Conservation (phyloP, 352 stramenopile genomes). For the Thraustochytrium sp. region DNA sequence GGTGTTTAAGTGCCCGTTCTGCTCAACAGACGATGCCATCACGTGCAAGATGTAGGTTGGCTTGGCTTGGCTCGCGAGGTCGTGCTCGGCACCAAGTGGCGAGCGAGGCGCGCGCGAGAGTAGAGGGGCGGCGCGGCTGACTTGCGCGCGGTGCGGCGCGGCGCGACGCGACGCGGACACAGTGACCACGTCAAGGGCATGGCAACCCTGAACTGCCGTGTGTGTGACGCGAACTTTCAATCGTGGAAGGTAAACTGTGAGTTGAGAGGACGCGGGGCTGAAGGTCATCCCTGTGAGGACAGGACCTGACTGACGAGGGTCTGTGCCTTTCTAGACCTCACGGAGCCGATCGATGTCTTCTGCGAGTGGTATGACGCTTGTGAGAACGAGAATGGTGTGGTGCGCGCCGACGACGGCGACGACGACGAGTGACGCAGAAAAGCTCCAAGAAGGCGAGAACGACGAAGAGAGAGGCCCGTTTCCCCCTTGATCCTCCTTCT, state of each 20-base stretch:
- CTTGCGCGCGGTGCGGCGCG: too few relatives aligned
- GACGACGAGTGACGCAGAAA: slow-evolving; percentile 9
- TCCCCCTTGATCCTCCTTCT: not conserved
- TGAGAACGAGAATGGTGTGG: slow-evolving; percentile 15
- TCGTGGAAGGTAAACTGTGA: slow-evolving; percentile 73
- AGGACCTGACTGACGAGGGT: not conserved
- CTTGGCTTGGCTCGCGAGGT: too few relatives aligned
- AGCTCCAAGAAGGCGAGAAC: too few relatives aligned
- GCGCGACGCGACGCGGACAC: too few relatives aligned
- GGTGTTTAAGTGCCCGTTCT: slow-evolving; percentile 82
- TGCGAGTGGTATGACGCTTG: slow-evolving; percentile 82
- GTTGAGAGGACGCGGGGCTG: slow-evolving; percentile 43
- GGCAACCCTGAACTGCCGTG: slow-evolving; percentile 71
- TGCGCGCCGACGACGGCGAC: slow-evolving; percentile 3
- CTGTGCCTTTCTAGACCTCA: slow-evolving; percentile 63
- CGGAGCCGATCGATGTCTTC: slow-evolving; percentile 78
- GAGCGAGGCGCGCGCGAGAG: too few relatives aligned
- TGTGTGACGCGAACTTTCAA: slow-evolving; percentile 79
- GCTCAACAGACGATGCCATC: slow-evolving; percentile 75
- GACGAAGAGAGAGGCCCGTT: not conserved
- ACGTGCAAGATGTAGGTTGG: slow-evolving; percentile 78
- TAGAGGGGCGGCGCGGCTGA: not conserved
- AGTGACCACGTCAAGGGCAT: slow-evolving; percentile 78
- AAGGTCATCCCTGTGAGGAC: not conserved
- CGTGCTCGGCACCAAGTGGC: too few relatives aligned